Conservation (phyloP, 2,329 filamentous ascomycete species). For the Penicillium digitatum region DNA sequence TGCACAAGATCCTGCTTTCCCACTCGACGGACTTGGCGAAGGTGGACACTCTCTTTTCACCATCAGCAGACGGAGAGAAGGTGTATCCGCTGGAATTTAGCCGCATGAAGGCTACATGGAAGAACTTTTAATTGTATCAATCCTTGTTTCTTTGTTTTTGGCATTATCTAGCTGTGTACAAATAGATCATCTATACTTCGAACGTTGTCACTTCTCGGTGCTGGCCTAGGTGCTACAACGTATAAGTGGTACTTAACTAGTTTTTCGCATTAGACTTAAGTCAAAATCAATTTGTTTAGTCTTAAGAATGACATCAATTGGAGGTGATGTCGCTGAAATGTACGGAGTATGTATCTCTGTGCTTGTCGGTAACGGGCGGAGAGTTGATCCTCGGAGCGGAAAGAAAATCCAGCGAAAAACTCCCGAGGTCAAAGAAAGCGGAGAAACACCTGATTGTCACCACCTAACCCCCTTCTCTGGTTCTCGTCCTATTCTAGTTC, state of each 20-base stretch:
- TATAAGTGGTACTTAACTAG: neutral
- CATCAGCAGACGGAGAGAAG: slow-evolving; percentile 1
- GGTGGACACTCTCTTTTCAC: slow-evolving; percentile 7
- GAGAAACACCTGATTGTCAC: slow-evolving; percentile 29
- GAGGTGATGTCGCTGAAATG: neutral
- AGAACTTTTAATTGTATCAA: neutral
- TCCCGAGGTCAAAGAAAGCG: slow-evolving; percentile 28
- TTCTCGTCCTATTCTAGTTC: slow-evolving; percentile 25
- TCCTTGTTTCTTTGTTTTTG: neutral
- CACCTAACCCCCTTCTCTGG: slow-evolving; percentile 15
- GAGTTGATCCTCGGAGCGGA: slow-evolving; percentile 24
- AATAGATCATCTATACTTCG: slow-evolving; percentile 7
- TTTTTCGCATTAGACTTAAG: neutral
- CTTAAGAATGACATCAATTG: neutral
- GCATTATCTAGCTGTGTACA: slow-evolving; percentile 12
- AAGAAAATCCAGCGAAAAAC: slow-evolving; percentile 27
- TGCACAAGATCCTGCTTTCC: slow-evolving; percentile 67
- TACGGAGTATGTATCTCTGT: too few relatives aligned
- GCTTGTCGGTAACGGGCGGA: slow-evolving; percentile 17
- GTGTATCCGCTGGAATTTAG: neutral
- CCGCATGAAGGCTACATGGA: neutral
- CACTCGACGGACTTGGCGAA: slow-evolving; percentile 52
- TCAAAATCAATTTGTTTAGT: neutral
- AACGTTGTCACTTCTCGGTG: neutral
- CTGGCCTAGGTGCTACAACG: neutral